A percentile compares a stretch with the other conserved stretches of the same genome.
Conservation (phyloP, 1,284 basidiomycete species). For the Sphagnurus paluster region DNA sequence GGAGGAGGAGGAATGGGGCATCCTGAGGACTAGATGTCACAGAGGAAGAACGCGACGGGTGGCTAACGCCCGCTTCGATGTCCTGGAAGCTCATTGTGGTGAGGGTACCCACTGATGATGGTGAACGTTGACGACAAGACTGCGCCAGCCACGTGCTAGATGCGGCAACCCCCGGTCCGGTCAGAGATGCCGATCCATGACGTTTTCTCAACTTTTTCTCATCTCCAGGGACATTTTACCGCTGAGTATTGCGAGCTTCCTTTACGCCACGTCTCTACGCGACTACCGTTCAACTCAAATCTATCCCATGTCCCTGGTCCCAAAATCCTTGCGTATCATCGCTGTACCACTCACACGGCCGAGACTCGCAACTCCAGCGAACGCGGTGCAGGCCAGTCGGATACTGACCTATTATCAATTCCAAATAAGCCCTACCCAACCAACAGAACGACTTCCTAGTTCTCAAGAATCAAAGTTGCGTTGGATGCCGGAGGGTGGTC, state of each 20-base stretch:
- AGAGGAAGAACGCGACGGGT: slow-evolving; percentile 40
- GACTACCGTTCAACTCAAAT: not conserved
- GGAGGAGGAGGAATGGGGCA: slow-evolving; percentile 73
- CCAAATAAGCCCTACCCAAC: slow-evolving; percentile 28
- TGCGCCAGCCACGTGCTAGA: slow-evolving; percentile 1
- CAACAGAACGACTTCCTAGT: not conserved
- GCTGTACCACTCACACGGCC: slow-evolving; percentile 26
- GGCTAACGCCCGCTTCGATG: slow-evolving; percentile 64
- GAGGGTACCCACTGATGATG: not conserved
- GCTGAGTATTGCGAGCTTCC: not conserved
- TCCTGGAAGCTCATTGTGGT: slow-evolving; percentile 76
- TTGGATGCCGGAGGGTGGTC: slow-evolving; percentile 38
- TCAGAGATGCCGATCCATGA: slow-evolving; percentile 4
- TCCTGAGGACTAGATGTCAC: slow-evolving; percentile 63
- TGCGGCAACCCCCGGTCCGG: slow-evolving; percentile 1
- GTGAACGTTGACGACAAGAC: not conserved
- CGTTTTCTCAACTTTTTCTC: not conserved
- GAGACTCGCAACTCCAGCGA: slow-evolving; percentile 4
- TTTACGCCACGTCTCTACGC: not conserved
- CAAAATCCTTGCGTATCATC: slow-evolving; percentile 24
- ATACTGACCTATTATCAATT: slow-evolving; percentile 46
- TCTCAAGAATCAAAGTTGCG: slow-evolving; percentile 10
- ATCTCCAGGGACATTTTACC: no score
- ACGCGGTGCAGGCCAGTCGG: slow-evolving; percentile 19
- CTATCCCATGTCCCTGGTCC: slow-evolving; percentile 21